Conservation (phyloP, 352 stramenopile genomes). For the Phytophthora melonis region DNA sequence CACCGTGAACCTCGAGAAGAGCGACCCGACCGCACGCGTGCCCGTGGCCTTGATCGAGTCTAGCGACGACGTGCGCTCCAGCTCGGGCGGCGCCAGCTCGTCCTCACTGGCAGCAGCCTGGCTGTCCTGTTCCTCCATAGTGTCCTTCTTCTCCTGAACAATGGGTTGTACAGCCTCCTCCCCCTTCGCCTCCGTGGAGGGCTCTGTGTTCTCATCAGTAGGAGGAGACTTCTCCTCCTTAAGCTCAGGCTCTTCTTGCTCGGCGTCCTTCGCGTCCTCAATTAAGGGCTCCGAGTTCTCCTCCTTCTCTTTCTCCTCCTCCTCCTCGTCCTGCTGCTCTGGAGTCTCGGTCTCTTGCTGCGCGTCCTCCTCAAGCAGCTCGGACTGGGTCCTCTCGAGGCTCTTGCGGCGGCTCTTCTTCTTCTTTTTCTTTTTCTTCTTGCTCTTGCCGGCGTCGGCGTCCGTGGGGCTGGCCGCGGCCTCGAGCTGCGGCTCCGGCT, state of each 20-base stretch:
- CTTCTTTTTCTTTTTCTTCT: constrained; percentile 44
- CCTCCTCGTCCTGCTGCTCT: constrained; percentile 3
- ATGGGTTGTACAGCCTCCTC: neutral
- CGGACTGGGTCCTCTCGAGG: constrained; percentile 30
- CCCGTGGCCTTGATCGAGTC: constrained; percentile 37
- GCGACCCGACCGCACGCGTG: constrained; percentile 35
- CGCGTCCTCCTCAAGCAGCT: constrained; percentile 12
- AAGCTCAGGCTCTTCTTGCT: constrained; percentile 10
- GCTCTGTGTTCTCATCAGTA: constrained; percentile 7
- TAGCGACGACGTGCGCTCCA: constrained; percentile 31
- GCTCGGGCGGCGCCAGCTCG: constrained; percentile 13
- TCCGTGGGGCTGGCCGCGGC: constrained; percentile 3
- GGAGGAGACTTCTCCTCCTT: constrained; percentile 1
- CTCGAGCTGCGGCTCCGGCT: constrained; percentile 37
- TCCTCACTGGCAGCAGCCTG: constrained; percentile 3
- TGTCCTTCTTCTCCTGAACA: neutral
- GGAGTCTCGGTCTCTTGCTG: no score
- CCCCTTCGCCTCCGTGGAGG: neutral
- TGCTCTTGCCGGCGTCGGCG: constrained; percentile 20
- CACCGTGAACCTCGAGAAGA: constrained; percentile 52
- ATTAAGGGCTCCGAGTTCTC: neutral
- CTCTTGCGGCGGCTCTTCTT: constrained; percentile 45
- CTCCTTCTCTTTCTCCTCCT: no score
- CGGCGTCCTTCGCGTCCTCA: neutral
- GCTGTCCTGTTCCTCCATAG: constrained; percentile 6